phyloP scores from a whole-genome alignment of 805 yeast species.

The Blastobotrys americana region DNA sequence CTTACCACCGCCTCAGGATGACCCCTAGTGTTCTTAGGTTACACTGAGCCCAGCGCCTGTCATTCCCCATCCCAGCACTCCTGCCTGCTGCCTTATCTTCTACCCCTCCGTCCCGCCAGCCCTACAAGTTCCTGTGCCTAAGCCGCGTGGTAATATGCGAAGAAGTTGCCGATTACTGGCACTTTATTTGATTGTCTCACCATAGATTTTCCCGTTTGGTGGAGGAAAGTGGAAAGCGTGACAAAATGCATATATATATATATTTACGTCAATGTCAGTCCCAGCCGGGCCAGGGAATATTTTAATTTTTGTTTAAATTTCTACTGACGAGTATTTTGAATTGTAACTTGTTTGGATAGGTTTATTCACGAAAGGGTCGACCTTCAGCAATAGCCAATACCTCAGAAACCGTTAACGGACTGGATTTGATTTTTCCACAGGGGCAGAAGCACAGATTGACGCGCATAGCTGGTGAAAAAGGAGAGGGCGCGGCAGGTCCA shows the following conservation, averaged over 20 bases:
- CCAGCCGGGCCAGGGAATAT: too few species aligned
- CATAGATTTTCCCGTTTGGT: background rate
- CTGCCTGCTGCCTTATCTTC: background rate
- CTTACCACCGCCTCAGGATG: too few species aligned
- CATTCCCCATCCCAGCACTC: background rate
- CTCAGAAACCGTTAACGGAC: background rate
- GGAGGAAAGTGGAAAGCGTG: background rate
- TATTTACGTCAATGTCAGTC: background rate
- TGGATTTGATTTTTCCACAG: background rate
- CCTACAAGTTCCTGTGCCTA: background rate
- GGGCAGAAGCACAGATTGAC: constrained; percentile 1
- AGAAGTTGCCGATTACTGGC: background rate
- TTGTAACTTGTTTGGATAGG: too few species aligned
- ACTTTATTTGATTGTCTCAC: background rate
- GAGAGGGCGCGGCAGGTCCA: too few species aligned
- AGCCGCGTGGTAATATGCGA: background rate
- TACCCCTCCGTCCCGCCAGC: background rate
- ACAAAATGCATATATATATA: background rate
- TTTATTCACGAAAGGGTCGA: too few species aligned
- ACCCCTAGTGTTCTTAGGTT: too few species aligned
- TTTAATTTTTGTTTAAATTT: too few species aligned
- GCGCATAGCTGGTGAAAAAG: background rate
- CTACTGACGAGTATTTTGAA: too few species aligned
- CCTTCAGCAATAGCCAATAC: background rate
- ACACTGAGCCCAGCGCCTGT: too few species aligned